Base-by-base conservation (phyloP, 2,329 filamentous ascomycete genomes). In the Drechslerella coelobrocha region DNA sequence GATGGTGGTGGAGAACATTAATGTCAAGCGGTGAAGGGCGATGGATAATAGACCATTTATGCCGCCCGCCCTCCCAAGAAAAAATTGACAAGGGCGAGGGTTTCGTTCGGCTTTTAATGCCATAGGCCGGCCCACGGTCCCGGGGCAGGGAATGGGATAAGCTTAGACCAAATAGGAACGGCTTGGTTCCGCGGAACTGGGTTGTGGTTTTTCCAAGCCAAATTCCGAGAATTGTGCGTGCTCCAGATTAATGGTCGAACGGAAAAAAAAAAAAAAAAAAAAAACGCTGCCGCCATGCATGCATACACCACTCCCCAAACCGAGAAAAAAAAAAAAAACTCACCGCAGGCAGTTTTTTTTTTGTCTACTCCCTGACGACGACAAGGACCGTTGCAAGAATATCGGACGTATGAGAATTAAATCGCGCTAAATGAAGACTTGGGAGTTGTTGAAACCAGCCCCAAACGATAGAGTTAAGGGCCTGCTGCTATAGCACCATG, bases 151-250 rank as follows among this genome's bases (percentile, higher is more conserved):
- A 69, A 62, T 53, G 37, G 14, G 51, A 47, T 45, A 57, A 62
- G 65, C 65, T 69, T 69, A 23, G 65, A 61, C 65, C 37, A 31
- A 57, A 57, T 56, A 50, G 65, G 57, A 57, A 68, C 56, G 65
- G 56, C 52, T 62, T 57, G 57, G 56, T 61, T 69, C 65, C 65
- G 65, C 65, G 57, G 61, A 53, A 69, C 65, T 69, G 65, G 65
- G 65, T 69, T 61, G 65, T 57, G 61, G 61, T 57, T 41, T 51
- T 60, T 41, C 57, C 56, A 19, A 61, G 56, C 65, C 65, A 69
- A 69, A 69, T 69, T 61, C 65, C 65, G 51, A 69, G 65, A 69
- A 68, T 55, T 31, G 29, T 31, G 60, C 29, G 48, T 57, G 43
- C 56, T 45, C 63, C 63, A 43, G 29, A 66, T 66, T 66, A 37